phyloP scores from a whole-genome alignment of 345 rosid species.

The Clausena lansium region DNA sequence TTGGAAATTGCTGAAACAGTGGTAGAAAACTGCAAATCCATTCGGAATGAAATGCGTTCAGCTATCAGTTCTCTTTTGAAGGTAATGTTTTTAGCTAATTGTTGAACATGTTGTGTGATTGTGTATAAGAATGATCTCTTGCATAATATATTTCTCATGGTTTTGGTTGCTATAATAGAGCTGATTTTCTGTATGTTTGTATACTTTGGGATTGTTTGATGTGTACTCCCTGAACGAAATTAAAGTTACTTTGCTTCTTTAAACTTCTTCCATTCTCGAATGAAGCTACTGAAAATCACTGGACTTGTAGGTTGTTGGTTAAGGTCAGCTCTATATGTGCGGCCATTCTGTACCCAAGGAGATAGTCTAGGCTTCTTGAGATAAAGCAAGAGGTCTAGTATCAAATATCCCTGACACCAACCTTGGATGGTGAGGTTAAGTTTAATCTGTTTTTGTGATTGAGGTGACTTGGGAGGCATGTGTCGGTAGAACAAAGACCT shows the following conservation, averaged over 20 bases:
- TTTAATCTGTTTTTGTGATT: neutral
- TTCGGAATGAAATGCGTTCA: constrained; percentile 70
- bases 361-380: neutral
- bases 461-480: neutral
- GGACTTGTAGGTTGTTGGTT: neutral
- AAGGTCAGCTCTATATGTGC: neutral
- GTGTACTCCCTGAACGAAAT: neutral
- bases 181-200: neutral
- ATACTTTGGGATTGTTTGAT: neutral
- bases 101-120: neutral
- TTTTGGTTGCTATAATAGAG: neutral
- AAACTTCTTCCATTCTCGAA: neutral
- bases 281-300: neutral
- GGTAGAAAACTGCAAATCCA: constrained; percentile 60
- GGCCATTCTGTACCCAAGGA: neutral
- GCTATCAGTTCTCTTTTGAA: constrained; percentile 76
- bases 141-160: neutral
- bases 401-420: neutral
- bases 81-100: constrained; percentile 39
- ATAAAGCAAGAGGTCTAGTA: neutral
- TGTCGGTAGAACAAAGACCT: neutral
- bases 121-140: neutral
- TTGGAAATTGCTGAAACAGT: constrained; percentile 44
- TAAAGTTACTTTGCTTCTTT: neutral
- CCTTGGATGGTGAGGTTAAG: neutral